Conservation (phyloP, 2,329 filamentous ascomycete genomes). For the Gnomoniopsis sp. region DNA sequence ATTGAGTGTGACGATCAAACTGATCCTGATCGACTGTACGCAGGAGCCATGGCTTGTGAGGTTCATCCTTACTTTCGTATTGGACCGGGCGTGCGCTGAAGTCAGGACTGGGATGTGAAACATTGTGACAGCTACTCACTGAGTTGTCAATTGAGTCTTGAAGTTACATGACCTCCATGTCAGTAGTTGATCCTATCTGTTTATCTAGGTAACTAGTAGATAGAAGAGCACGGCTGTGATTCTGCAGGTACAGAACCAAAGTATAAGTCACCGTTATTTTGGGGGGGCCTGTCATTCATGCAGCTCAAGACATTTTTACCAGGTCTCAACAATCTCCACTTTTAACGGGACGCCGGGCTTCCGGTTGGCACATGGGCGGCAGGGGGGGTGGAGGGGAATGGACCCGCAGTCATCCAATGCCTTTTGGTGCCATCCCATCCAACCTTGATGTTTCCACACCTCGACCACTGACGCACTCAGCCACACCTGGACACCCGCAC, state of each 20-base stretch:
- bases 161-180: no score
- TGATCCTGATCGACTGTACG: not conserved
- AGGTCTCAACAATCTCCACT: not conserved
- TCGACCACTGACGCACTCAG: not conserved
- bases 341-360: not conserved
- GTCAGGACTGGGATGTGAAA: not conserved
- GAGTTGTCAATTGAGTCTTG: not conserved
- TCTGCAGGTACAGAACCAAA: no score
- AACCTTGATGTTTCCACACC: not conserved
- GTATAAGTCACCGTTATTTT: no score
- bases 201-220: no score
- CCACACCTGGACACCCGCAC: not conserved
- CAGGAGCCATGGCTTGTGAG: not conserved
- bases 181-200: no score
- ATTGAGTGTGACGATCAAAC: not conserved
- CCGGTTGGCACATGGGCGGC: not conserved
- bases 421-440: not conserved
- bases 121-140: not conserved
- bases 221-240: no score
- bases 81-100: not conserved
- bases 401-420: not conserved
- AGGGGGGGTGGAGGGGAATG: not conserved
- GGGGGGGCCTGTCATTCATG: no score
- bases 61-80: not conserved
- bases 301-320: no score